These are phyloP conservation scores for Boletus smithii DNA, from an alignment of 1,284 basidiomycete species.

Conservation along the genomic window DNA sequence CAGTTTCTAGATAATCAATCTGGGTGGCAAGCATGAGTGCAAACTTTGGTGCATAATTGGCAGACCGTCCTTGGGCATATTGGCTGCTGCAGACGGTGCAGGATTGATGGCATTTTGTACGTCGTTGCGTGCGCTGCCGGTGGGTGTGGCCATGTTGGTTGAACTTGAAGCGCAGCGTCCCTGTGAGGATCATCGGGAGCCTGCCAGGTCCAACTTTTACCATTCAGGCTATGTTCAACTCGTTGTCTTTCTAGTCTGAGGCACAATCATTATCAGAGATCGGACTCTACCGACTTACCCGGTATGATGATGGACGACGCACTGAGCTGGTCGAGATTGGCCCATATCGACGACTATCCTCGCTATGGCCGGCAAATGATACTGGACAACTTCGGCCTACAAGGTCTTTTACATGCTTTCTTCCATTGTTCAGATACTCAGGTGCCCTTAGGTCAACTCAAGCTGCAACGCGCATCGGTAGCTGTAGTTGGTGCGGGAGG, in stretches of 20 bases:
- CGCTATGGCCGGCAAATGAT: slow-evolving; percentile 99
- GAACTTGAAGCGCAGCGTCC: background rate
- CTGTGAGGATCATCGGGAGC: too few relatives aligned
- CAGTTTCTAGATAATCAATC: background rate
- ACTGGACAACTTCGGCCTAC: slow-evolving; percentile 82
- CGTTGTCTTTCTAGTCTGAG: too few relatives aligned
- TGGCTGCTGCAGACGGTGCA: slow-evolving; percentile 11
- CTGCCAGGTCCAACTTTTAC: background rate
- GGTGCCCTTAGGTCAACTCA: slow-evolving; percentile 71
- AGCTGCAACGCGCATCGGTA: slow-evolving; percentile 71
- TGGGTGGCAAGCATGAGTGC: background rate
- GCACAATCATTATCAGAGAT: slow-evolving; percentile 1
- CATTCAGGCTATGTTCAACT: too few relatives aligned
- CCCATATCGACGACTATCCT: slow-evolving; percentile 70
- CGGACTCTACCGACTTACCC: background rate
- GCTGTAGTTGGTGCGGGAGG: slow-evolving; percentile 94
- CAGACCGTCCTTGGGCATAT: slow-evolving; percentile 35
- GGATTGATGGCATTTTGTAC: slow-evolving; percentile 17
- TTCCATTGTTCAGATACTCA: slow-evolving; percentile 2
- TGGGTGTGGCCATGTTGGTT: slow-evolving; percentile 14
- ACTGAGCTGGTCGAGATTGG: slow-evolving; percentile 24
- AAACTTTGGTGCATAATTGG: slow-evolving; percentile 38
- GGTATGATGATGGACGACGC: slow-evolving; percentile 8
- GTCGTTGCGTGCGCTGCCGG: slow-evolving; percentile 11
- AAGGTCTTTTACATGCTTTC: slow-evolving; percentile 46